Evolutionary conservation across 2,329 filamentous ascomycete species (phyloP), one percentile per base, ranked within the genome.

Genomic region (Kalmusia sp.): DNA sequence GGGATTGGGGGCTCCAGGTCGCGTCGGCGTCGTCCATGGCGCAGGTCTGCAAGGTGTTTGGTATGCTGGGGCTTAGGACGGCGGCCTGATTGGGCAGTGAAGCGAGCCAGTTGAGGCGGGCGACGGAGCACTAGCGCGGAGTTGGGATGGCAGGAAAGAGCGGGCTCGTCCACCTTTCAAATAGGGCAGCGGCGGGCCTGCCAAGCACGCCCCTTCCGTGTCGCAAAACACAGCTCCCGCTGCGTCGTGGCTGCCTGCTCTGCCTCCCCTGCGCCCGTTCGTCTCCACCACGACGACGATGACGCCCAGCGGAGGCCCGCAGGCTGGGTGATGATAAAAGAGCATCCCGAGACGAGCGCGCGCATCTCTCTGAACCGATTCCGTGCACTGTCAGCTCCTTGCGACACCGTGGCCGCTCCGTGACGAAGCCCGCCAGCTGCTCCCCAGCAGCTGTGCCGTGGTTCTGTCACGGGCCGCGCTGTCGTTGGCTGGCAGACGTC

Each of bases 1-100:
- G 76, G 49, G 72, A 73, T 55, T 73, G 73, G 39, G 78, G 77
- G 40, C 76, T 73, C 17, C 57, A 78, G 34, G 65, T 57, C n/a
- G 57, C 49, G 58, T 67, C 63, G 50, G 51, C 28, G 51, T 46
- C 46, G 51, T 67, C 67, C 64, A 73, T 71, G 65, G 62, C 59
- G 54, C 49, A 35, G 25, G 46, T 11, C n/a, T n/a, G n/a, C n/a
- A n/a, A 30, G 53, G 50, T 52, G 55, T 58, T 61, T 59, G 50
- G 59, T 21, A 11, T 34, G 35, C 24, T 49, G n/a, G n/a, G n/a
- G n/a, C n/a, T n/a, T n/a, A n/a, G n/a, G n/a, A n/a, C n/a, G n/a
- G 37, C 22, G 48, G 39, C 40, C 47, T 48, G 43, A 62, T 58
- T 62, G 58, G 59, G 35, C 51, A 43, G 27, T 27, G 24, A 60